phyloP scores from a whole-genome alignment of 306 rosid genomes.

The Dryas alaskensis region DNA sequence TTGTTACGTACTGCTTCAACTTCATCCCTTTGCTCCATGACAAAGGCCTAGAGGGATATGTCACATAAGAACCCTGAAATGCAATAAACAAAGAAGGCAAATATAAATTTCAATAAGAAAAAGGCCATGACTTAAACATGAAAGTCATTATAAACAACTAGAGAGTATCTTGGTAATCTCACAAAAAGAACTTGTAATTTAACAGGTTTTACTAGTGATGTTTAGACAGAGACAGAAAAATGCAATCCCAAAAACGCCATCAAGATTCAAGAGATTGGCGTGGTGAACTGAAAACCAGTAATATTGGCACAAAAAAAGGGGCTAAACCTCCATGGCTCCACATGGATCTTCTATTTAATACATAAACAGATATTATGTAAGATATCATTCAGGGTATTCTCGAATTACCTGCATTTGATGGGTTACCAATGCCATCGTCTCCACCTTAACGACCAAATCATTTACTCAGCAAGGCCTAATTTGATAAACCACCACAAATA shows the following conservation, averaged over 20 bases:
- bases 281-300: not conserved
- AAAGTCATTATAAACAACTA: not conserved
- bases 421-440: constrained; percentile 66
- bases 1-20: constrained; percentile 51
- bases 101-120: not conserved
- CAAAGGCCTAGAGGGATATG: constrained; percentile 39
- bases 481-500: constrained; percentile 20
- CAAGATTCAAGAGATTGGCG: not conserved
- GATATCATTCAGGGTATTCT: not conserved
- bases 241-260: not conserved
- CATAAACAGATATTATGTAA: not conserved
- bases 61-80: constrained; percentile 59
- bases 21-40: constrained; percentile 54
- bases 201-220: not conserved
- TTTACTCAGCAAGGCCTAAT: constrained; percentile 44
- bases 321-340: not conserved
- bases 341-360: not conserved
- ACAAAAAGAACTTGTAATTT: not conserved
- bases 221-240: not conserved
- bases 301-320: not conserved
- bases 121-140: not conserved
- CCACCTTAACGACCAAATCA: constrained; percentile 46
- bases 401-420: constrained; percentile 76
- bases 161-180: not conserved
- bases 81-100: constrained; percentile 17